Evolutionary conservation across 495 filamentous ascomycete genomes (phyloP), one percentile per base, ranked within the genome.

Genomic region (Aspergillus ostianus): DNA sequence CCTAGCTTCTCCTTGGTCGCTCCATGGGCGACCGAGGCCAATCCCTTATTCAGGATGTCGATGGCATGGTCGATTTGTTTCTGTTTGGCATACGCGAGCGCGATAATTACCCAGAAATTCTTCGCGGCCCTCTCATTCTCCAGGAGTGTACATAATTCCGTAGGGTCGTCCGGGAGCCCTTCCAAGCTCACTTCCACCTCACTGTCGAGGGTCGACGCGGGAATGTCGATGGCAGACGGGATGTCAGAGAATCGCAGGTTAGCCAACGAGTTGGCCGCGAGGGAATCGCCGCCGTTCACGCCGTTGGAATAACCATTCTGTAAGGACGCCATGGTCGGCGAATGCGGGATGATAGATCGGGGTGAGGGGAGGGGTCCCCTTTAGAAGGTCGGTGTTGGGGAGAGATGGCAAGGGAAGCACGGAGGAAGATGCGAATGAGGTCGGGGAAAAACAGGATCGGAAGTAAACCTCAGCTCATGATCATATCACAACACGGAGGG

Each of bases 11-110:
- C 94, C 53, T 93, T 88, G 19, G 85, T 83, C 48, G 85, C 85
- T 49, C 84, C 87, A 55, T 81, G 78, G 44, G 85, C 82, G 70
- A 95, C 84, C 23, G 87, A 91, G 51, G 82, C 83, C 55, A 93
- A 78, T 52, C 92, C 92, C 63, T 92, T 91, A 47, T 86, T 84
- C 56, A 98, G 78, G 64, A 98, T 94, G 71, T 97, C 93, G 64
- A 98, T 93, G 47, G 94, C 94, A 73, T 91, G 90, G 64, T 97
- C 92, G 47, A 92, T 82, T 74, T 96, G 93, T 44, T 87, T 84
- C 72, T 96, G 92, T 75, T 97, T 98, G 26, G 93, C 93, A 68
- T 98, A 98, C n/a, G 93, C 95, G 36, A 97, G 83, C 30, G 94
- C 90, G 61, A 97, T 92, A 15, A 90, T 91, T 80, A 98, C 92